These are phyloP conservation scores for Trametes cinnabarina DNA, from an alignment of 768 basidiomycete species.

Conservation along the genomic window DNA sequence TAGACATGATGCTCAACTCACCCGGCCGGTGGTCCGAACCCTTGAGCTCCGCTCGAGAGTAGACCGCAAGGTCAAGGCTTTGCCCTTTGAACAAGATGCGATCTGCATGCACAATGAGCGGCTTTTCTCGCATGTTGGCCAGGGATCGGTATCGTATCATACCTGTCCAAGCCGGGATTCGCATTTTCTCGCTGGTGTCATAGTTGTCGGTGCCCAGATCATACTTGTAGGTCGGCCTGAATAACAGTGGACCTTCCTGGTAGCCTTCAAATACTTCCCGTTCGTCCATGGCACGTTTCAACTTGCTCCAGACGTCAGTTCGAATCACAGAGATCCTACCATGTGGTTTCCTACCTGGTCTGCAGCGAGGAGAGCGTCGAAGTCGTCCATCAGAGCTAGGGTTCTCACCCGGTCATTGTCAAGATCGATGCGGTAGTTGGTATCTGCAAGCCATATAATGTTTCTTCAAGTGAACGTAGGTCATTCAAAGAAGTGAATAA, in stretches of 20 bases:
- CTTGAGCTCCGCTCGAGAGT: conserved; percentile 79
- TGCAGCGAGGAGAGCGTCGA: conserved; percentile 70
- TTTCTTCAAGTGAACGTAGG: conserved; percentile 50
- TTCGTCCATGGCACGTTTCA: conserved; percentile 68
- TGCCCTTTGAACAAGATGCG: conserved; percentile 85
- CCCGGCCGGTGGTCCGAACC: conserved; percentile 98
- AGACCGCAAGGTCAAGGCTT: conserved; percentile 69
- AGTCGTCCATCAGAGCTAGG: conserved; percentile 61
- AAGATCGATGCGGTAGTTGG: conserved; percentile 91
- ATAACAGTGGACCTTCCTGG: conserved; percentile 86
- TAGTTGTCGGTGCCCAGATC: conserved; percentile 80
- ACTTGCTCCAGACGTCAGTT: conserved; percentile 38
- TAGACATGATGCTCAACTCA: conserved; percentile 28
- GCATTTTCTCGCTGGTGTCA: conserved; percentile 94
- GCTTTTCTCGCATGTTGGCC: background rate
- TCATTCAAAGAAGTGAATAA: background rate
- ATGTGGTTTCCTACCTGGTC: conserved; percentile 85
- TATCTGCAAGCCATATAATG: conserved; percentile 91
- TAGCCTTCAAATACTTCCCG: conserved; percentile 80
- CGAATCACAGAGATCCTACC: no score
- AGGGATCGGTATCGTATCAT: conserved; percentile 25
- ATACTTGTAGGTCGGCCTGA: conserved; percentile 94
- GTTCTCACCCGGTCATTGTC: conserved; percentile 77
- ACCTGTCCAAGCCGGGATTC: conserved; percentile 99
- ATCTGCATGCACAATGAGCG: conserved; percentile 46